phyloP scores from a whole-genome alignment of 1,284 basidiomycete genomes.

The Boletus mariae region DNA sequence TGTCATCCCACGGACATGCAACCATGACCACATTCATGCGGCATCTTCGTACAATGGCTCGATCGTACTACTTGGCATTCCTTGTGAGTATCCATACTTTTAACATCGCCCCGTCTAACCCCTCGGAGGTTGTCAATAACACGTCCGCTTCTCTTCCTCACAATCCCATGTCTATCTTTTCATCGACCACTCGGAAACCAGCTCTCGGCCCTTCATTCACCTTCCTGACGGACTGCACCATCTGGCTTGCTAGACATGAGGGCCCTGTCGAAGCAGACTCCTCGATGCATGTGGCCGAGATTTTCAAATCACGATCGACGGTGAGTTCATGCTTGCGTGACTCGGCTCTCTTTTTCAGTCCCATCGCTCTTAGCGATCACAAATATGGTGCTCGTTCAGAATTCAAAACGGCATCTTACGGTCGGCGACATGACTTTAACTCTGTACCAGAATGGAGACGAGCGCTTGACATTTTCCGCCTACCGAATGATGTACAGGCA shows the following conservation, averaged over 20 bases:
- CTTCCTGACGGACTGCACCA: constrained; percentile 64
- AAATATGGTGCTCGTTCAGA: constrained; percentile 35
- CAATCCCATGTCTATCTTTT: constrained; percentile 40
- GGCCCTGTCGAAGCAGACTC: constrained; percentile 9
- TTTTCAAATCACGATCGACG: constrained; percentile 44
- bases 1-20: constrained; percentile 72
- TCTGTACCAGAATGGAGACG: not conserved
- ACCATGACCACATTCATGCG: constrained; percentile 71
- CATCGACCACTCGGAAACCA: constrained; percentile 52
- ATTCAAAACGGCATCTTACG: constrained; percentile 28
- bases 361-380: constrained; percentile 34
- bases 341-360: not conserved
- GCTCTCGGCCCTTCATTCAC: constrained; percentile 72
- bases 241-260: constrained; percentile 52
- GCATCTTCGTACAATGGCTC: constrained; percentile 52
- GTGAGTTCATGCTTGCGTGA: constrained; percentile 33
- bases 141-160: constrained; percentile 35
- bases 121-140: constrained; percentile 44
- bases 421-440: constrained; percentile 5
- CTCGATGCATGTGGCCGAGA: constrained; percentile 34
- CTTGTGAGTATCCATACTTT: constrained; percentile 40
- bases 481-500: too few species aligned
- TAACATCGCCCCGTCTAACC: not conserved
- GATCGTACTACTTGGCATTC: constrained; percentile 42
- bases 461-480: too few species aligned